Evolutionary conservation across 108 stramenopile species (phyloP).

Genomic region (Cyclotella baltica): DNA sequence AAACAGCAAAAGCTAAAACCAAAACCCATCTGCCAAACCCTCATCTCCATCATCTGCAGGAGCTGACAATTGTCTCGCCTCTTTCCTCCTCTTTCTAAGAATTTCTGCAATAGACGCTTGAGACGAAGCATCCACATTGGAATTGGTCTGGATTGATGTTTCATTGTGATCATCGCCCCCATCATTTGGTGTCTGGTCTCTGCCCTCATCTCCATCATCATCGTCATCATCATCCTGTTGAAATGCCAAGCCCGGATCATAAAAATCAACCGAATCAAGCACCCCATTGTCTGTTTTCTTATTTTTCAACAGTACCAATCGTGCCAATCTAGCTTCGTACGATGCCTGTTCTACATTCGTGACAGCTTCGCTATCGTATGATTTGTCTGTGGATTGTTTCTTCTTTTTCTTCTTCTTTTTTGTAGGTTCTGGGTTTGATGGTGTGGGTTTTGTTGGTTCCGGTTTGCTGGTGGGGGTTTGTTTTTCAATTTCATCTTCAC

Average conservation of each 20-base stretch:
- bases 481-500: not conserved
- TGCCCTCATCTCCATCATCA: not conserved
- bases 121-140: not conserved
- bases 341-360: constrained; percentile 42
- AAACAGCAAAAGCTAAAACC: constrained; percentile 4
- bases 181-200: not conserved
- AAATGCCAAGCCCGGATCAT: constrained; percentile 46
- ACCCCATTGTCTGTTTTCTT: constrained; percentile 2
- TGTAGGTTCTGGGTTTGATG: not conserved
- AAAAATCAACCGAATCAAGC: constrained; percentile 24
- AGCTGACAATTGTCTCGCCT: not conserved
- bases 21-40: not conserved
- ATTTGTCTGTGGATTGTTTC: constrained; percentile 9
- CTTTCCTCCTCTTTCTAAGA: not conserved
- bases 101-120: not conserved
- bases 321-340: constrained; percentile 44
- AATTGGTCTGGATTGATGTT: not conserved
- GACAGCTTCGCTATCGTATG: constrained; percentile 33
- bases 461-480: not conserved
- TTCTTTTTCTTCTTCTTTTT: constrained; percentile 20
- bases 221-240: constrained; percentile 26
- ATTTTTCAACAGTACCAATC: constrained; percentile 35
- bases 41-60: not conserved
- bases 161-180: not conserved
- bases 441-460: not conserved